Percentiles rank a stretch among this genome's conserved stretches.
These are phyloP conservation scores for Gynandropsis gynandra DNA, from an alignment of 345 rosid genomes.

Conservation along the genomic window DNA sequence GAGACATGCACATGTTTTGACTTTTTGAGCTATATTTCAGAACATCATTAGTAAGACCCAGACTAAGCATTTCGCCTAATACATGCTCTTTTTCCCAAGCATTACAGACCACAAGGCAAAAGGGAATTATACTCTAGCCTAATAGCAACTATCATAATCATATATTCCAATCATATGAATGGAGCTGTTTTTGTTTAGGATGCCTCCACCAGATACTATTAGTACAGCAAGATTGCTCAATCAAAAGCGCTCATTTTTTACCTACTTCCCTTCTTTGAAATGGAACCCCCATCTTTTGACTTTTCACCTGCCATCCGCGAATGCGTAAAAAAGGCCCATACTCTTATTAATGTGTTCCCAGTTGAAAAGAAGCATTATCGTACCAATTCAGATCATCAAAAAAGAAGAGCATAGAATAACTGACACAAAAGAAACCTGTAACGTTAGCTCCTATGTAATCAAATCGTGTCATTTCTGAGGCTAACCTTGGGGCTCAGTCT, in stretches of 20 bases:
- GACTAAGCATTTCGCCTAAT: conserved; percentile 4
- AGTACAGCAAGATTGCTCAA: conserved; percentile 41
- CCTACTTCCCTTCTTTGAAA: conserved; percentile 99
- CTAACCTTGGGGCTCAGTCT: conserved; percentile 80
- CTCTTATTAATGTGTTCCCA: conserved; percentile 70
- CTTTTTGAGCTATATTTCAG: conserved; percentile 3
- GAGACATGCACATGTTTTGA: conserved; percentile 1
- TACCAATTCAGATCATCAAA: conserved; percentile 50
- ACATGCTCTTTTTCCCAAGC: background rate
- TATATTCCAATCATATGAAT: conserved; percentile 19
- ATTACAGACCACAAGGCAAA: background rate
- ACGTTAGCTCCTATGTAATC: background rate
- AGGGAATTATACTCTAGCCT: conserved; percentile 2
- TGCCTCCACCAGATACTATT: conserved; percentile 34
- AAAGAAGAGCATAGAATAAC: background rate
- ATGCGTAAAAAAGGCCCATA: conserved; percentile 92
- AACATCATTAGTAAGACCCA: conserved; percentile 11
- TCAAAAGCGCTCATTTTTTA: conserved; percentile 74
- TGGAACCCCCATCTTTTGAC: conserved; percentile 98
- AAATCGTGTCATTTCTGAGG: conserved; percentile 5
- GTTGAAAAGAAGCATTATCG: conserved; percentile 39
- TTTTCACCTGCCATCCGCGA: conserved; percentile 99
- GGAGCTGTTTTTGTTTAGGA: conserved; percentile 29
- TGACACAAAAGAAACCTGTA: background rate
- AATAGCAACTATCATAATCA: conserved; percentile 14